A percentile compares a stretch with the other conserved stretches of the same genome.
Conservation (phyloP, 75 land plant genomes). For the Isoetes taiwanensis region DNA sequence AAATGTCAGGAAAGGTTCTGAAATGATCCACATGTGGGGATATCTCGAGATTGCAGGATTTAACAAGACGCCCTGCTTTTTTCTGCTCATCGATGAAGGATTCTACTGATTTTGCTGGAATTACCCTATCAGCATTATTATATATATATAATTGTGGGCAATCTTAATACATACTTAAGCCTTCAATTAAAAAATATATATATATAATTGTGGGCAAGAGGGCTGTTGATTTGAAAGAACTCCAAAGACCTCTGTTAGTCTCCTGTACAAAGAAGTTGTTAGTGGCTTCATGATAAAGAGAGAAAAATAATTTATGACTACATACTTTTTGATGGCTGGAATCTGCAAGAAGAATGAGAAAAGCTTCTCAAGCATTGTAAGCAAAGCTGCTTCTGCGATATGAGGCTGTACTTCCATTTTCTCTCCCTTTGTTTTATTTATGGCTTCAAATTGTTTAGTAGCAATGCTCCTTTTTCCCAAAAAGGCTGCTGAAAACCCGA, state of each 20-base stretch:
- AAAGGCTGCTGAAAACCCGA: too few relatives aligned
- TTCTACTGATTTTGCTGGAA: conserved; percentile 51
- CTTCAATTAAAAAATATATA: too few relatives aligned
- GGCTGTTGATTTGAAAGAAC: conserved; percentile 44
- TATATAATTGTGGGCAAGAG: too few relatives aligned
- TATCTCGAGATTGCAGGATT: conserved; percentile 37
- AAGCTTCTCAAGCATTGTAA: conserved; percentile 40
- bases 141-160: conserved; percentile 86
- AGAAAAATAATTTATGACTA: not conserved
- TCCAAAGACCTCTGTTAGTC: conserved; percentile 30
- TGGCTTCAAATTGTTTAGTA: not conserved
- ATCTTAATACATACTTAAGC: too few relatives aligned
- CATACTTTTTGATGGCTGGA: conserved; percentile 57
- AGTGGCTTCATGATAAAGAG: not conserved
- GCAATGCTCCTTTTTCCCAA: too few relatives aligned
- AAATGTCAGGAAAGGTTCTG: conserved; percentile 50
- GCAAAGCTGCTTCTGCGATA: conserved; percentile 47
- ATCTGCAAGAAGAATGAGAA: conserved; percentile 42
- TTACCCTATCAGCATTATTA: conserved; percentile 70
- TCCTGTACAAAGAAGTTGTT: conserved; percentile 54
- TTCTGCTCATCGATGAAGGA: conserved; percentile 44
- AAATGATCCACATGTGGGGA: conserved; percentile 89
- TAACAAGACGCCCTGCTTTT: conserved; percentile 35
- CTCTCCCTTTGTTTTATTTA: not conserved
- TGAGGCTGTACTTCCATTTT: conserved; percentile 12